Evolutionary conservation across 768 basidiomycete species (phyloP), one percentile per base, ranked within the genome.

Genomic region (Boletus huronensis): DNA sequence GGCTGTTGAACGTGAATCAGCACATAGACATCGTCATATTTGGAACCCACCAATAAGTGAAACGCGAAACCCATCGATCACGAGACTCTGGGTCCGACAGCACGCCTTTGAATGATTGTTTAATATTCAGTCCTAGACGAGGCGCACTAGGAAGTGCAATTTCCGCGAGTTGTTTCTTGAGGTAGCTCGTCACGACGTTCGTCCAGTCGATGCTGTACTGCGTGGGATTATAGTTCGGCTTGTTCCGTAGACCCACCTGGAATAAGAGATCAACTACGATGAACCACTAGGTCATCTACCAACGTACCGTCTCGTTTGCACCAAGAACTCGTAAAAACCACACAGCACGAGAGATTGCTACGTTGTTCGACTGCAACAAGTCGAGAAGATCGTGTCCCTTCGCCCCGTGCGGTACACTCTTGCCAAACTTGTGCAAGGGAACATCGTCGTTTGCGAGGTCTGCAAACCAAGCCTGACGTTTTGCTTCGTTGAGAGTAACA

Each of bases 251-350:
- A 28, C 87, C 88, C 21, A 86, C 82, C 89, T 89, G 57, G 46
- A 31, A 46, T 3, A 23, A 28, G 47, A 26, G 43, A 38, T 58
- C 16, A 54, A 48, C 5, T 31, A n/a, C 23, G n/a, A 23, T 42
- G 47, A 46, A 31, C 9, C 2, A 56, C 1, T 23, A 34, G 38
- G 50, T 41, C 31, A 42, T 38, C 54, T n/a, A 34, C 21, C 23
- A 8, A 55, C 54, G 11, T 65, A 90, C 90, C 46, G 88, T 90
- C 71, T 94, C 92, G 61, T 93, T 92, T 19, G 87, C 90, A 25
- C 92, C 92, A 62, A 92, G 83, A 4, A 92, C 90, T 19, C 91
- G 81, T 26, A 93, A 75, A 65, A 93, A 89, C 92, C 92, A 94
- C 7, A 93, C 83, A 4, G 92, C 92, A 42, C 92, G 80, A 2